phyloP scores from a whole-genome alignment of 768 basidiomycete species.

The Suillus placidus region DNA sequence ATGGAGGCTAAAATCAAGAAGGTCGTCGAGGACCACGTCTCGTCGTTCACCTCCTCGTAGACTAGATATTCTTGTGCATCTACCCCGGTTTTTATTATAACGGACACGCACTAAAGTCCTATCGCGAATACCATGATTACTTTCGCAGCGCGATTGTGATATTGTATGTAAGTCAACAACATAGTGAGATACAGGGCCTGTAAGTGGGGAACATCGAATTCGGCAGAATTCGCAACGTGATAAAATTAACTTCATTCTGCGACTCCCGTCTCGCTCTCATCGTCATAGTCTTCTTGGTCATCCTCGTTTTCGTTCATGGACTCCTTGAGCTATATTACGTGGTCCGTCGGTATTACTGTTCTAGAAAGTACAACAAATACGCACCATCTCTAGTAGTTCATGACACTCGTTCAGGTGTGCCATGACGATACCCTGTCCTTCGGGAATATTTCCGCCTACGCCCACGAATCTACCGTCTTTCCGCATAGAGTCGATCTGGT shows the following conservation, averaged over 20 bases:
- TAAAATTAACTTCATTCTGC: conserved; percentile 4
- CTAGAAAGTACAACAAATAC: conserved; percentile 21
- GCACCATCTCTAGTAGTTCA: conserved; percentile 91
- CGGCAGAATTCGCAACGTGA: not conserved
- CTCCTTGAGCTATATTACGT: conserved; percentile 63
- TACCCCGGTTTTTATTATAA: not conserved
- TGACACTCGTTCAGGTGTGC: conserved; percentile 97
- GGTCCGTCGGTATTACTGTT: not conserved
- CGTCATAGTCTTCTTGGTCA: conserved; percentile 44
- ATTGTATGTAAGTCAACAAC: conserved; percentile 6
- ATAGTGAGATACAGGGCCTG: not conserved
- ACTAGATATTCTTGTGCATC: conserved; percentile 12
- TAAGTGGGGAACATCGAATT: conserved; percentile 7
- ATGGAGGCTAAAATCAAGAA: conserved; percentile 95
- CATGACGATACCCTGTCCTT: conserved; percentile 95
- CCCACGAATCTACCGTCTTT: conserved; percentile 94
- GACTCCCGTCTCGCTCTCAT: conserved; percentile 18
- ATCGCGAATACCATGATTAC: conserved; percentile 31
- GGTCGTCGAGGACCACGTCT: conserved; percentile 87
- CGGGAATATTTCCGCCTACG: conserved; percentile 85
- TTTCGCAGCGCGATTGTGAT: conserved; percentile 24
- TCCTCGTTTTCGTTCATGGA: conserved; percentile 78
- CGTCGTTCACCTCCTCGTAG: conserved; percentile 63
- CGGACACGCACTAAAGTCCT: conserved; percentile 11
- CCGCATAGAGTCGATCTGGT: conserved; percentile 92